Evolutionary conservation across 2,329 filamentous ascomycete species (phyloP).

Genomic region (Xylariomycetidae sp.): DNA sequence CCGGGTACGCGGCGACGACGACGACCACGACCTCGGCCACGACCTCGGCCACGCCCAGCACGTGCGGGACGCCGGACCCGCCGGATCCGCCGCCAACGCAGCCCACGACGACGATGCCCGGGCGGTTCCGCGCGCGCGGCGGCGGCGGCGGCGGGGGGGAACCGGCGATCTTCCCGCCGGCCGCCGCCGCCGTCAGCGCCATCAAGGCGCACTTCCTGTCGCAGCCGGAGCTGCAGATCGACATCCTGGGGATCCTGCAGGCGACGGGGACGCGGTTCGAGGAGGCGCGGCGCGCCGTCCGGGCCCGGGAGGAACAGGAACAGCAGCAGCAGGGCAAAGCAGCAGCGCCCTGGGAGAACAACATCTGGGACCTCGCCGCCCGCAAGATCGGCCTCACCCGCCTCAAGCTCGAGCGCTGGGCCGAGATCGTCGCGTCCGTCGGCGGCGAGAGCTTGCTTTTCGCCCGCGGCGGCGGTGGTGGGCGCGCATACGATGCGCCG

Average conservation of each 20-base stretch:
- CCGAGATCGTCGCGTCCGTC: slow-evolving; percentile 34
- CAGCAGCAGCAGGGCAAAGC: not conserved
- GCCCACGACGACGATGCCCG: slow-evolving; percentile 1
- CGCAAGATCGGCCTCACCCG: slow-evolving; percentile 41
- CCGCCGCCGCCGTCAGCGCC: slow-evolving; percentile 34
- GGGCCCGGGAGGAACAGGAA: slow-evolving; percentile 14
- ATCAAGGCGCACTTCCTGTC: slow-evolving; percentile 35
- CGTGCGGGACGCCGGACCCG: not conserved
- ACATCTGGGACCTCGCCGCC: slow-evolving; percentile 42
- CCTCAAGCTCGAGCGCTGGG: slow-evolving; percentile 41
- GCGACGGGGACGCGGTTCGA: slow-evolving; percentile 37
- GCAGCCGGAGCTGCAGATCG: slow-evolving; percentile 39
- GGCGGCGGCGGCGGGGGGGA: slow-evolving; percentile 14
- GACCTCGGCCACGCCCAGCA: not conserved
- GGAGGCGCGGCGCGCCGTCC: slow-evolving; percentile 25
- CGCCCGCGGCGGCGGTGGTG: not conserved
- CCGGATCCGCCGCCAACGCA: no score
- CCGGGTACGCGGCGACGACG: not conserved
- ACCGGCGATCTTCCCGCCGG: slow-evolving; percentile 33
- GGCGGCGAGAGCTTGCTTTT: slow-evolving; percentile 23
- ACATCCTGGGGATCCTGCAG: slow-evolving; percentile 37
- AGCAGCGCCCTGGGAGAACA: slow-evolving; percentile 32
- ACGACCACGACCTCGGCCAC: not conserved
- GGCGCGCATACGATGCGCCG: no score
- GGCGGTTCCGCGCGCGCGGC: slow-evolving; percentile 9